A percentile compares a stretch with the other conserved stretches of the same genome.
Evolutionary conservation across 441 rosid species (phyloP).

Genomic region (Lepidium campestre): DNA sequence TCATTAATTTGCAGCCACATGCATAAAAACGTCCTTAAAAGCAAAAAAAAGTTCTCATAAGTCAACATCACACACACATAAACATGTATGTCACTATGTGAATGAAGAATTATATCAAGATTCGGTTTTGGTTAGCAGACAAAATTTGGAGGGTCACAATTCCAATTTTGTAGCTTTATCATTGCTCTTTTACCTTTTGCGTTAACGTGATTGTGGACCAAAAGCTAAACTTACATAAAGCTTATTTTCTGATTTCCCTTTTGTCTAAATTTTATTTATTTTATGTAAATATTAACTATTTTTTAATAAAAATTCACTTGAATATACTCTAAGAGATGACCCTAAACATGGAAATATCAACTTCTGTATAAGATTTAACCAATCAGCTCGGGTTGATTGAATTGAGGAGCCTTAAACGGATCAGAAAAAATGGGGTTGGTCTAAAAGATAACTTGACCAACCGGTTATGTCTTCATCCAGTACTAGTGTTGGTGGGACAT

Average conservation of each 20-base stretch:
- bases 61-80: too few relatives aligned
- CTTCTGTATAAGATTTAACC: neutral
- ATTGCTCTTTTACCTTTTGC: constrained; percentile 7
- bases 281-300: too few relatives aligned
- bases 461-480: constrained; percentile 1
- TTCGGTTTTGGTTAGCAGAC: neutral
- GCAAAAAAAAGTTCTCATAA: too few relatives aligned
- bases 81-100: too few relatives aligned
- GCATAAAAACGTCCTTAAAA: too few relatives aligned
- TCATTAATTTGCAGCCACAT: too few relatives aligned
- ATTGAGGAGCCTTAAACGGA: neutral
- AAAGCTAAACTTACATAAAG: neutral
- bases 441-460: neutral
- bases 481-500: neutral
- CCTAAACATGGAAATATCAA: neutral
- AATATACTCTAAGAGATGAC: neutral
- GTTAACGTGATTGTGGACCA: neutral
- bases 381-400: neutral
- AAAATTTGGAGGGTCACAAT: neutral
- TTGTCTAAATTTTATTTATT: too few relatives aligned
- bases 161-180: neutral
- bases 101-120: too few relatives aligned
- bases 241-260: neutral
- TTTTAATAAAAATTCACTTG: too few relatives aligned
- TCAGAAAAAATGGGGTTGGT: neutral